Base-by-base conservation (phyloP, 192 early-diverging fungal genomes). In the Backusella circina region DNA sequence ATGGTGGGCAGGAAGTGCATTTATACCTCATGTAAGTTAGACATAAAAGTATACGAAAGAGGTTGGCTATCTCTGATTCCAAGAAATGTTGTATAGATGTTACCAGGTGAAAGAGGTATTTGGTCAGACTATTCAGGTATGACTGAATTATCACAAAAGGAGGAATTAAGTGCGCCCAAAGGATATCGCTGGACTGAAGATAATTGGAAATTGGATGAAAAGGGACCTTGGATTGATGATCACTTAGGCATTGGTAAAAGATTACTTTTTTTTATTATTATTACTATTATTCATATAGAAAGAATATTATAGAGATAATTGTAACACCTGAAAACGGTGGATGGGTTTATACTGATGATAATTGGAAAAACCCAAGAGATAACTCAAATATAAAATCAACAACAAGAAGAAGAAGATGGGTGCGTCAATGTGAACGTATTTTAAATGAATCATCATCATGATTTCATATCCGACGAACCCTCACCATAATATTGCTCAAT, bases 261-360 rank as follows among this genome's bases (percentile, higher is more conserved):
- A 1, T 8, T 67, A 67, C 36, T 5, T 4, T 31, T 10, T 41
- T 35, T 32, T 50, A 33, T 3, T 18, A 8, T 16, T 44, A 28
- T 39, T 28, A 15, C 3, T n/a, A 36, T 39, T 31, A 31, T 64
- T 26, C 31, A 35, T 5, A 44, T 75, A 21, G n/a, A n/a, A n/a
- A n/a, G n/a, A n/a, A n/a, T n/a, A n/a, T n/a, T 37, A 33, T 36
- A 65, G 72, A 72, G 67, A 73, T 71, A 8, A 30, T 70, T 15
- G 77, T 81, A 9, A 61, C 74, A 2, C 75, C 77, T 5, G 83
- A 84, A 69, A 78, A 81, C 39, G 76, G 71, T 3, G 83, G 83
- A 41, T 84, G 83, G 83, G 83, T 84, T 16, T 81, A 84, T 51
- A 79, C 74, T 1, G 77, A 82, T 65, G 39, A 76, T 12, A 39